Evolutionary conservation across 2,329 filamentous ascomycete genomes (phyloP).

Genomic region (Penicillium occitanis): DNA sequence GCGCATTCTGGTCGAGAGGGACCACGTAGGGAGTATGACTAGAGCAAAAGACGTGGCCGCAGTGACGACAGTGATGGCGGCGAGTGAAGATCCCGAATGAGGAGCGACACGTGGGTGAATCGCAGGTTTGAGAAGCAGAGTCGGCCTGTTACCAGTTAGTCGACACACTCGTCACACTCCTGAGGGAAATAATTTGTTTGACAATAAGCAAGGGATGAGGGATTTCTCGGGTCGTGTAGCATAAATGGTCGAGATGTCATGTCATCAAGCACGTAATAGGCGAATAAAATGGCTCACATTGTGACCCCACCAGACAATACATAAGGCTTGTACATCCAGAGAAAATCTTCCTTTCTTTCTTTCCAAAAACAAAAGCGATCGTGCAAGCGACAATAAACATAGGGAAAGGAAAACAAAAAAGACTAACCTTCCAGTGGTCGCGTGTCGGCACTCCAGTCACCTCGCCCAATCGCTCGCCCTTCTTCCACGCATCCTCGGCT

Average conservation of each 20-base stretch:
- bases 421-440: conserved; percentile 65
- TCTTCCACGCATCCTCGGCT: conserved; percentile 54
- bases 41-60: conserved; percentile 64
- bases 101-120: conserved; percentile 57
- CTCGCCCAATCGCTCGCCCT: conserved; percentile 53
- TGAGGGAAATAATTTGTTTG: conserved; percentile 1
- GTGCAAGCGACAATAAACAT: not conserved
- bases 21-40: conserved; percentile 58
- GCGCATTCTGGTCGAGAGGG: conserved; percentile 63
- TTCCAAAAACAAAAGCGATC: not conserved
- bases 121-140: conserved; percentile 56
- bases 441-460: conserved; percentile 61
- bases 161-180: not conserved
- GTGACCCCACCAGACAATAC: conserved; percentile 13
- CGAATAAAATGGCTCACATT: conserved; percentile 21
- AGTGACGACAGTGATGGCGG: conserved; percentile 66
- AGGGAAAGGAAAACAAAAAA: not conserved
- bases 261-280: conserved; percentile 22
- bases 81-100: conserved; percentile 62
- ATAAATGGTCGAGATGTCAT: not conserved
- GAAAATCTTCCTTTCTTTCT: not conserved
- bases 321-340: not conserved
- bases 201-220: conserved; percentile 9
- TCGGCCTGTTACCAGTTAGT: conserved; percentile 50
- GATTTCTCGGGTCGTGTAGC: not conserved